phyloP scores from a whole-genome alignment of 2,329 filamentous ascomycete genomes.

The Coniella lustricola region DNA sequence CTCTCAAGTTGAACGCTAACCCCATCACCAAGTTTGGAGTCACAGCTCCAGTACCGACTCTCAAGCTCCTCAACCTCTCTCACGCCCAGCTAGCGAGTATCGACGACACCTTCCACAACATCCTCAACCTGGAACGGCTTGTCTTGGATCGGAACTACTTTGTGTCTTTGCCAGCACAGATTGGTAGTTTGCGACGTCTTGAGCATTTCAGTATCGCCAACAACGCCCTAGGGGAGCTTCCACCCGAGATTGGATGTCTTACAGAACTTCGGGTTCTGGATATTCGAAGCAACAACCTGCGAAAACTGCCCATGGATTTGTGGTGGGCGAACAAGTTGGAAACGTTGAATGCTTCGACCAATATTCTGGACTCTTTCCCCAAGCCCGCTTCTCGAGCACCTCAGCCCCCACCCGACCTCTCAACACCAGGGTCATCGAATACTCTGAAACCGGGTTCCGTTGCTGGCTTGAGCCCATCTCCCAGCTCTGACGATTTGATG shows the following conservation, averaged over 20 bases:
- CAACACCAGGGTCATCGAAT: constrained; percentile 15
- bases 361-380: constrained; percentile 83
- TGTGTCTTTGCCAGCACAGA: constrained; percentile 76
- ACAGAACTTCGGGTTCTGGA: constrained; percentile 79
- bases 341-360: constrained; percentile 90
- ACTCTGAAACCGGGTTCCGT: constrained; percentile 31
- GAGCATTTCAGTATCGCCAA: constrained; percentile 92
- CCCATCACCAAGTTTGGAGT: constrained; percentile 93
- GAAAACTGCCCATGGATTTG: constrained; percentile 81
- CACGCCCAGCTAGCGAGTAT: constrained; percentile 87
- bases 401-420: constrained; percentile 49
- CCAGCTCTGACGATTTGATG: constrained; percentile 72
- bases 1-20: constrained; percentile 86
- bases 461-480: constrained; percentile 46
- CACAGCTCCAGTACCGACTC: constrained; percentile 64
- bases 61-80: constrained; percentile 83
- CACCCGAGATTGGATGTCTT: constrained; percentile 80
- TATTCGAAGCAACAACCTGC: constrained; percentile 87
- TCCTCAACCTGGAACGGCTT: constrained; percentile 79
- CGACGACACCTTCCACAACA: constrained; percentile 80
- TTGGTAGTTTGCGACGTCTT: constrained; percentile 74
- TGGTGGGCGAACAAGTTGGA: constrained; percentile 92
- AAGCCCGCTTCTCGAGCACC: constrained; percentile 70
- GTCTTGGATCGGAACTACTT: constrained; percentile 95
- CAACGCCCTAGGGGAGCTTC: constrained; percentile 79